phyloP scores from a whole-genome alignment of 2,329 filamentous ascomycete species.

The Thielaviopsis cerberus region DNA sequence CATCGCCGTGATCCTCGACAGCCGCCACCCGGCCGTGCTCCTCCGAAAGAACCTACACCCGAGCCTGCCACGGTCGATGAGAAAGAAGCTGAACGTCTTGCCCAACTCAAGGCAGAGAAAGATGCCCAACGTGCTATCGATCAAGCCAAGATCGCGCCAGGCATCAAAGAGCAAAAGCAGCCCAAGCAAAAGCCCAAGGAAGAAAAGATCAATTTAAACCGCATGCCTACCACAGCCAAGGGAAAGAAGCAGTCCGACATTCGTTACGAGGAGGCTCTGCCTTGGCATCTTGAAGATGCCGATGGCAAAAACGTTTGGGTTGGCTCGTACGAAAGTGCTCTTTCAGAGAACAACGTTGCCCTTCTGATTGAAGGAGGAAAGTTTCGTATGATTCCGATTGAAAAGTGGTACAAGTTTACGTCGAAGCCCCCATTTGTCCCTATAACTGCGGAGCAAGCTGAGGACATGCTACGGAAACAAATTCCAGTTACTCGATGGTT shows the following conservation, averaged over 20 bases:
- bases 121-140: slow-evolving; percentile 76
- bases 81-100: slow-evolving; percentile 43
- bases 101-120: slow-evolving; percentile 57
- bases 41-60: slow-evolving; percentile 30
- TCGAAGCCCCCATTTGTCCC: slow-evolving; percentile 63
- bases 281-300: slow-evolving; percentile 93
- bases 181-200: slow-evolving; percentile 49
- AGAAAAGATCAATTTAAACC: slow-evolving; percentile 75
- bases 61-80: slow-evolving; percentile 29
- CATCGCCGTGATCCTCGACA: slow-evolving; percentile 74
- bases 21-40: slow-evolving; percentile 43
- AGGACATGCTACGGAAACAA: slow-evolving; percentile 66
- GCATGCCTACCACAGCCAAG: slow-evolving; percentile 61
- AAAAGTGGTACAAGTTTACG: slow-evolving; percentile 87
- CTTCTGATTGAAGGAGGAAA: slow-evolving; percentile 49
- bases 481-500: slow-evolving; percentile 64
- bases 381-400: slow-evolving; percentile 75
- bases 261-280: slow-evolving; percentile 85
- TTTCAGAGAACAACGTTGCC: slow-evolving; percentile 72
- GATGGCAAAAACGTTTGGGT: slow-evolving; percentile 92
- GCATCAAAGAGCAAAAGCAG: slow-evolving; percentile 40
- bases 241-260: slow-evolving; percentile 54
- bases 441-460: slow-evolving; percentile 66
- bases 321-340: slow-evolving; percentile 71
- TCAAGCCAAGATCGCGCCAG: slow-evolving; percentile 80